Conservation (phyloP, 345 rosid species). For the Linum tenue region DNA sequence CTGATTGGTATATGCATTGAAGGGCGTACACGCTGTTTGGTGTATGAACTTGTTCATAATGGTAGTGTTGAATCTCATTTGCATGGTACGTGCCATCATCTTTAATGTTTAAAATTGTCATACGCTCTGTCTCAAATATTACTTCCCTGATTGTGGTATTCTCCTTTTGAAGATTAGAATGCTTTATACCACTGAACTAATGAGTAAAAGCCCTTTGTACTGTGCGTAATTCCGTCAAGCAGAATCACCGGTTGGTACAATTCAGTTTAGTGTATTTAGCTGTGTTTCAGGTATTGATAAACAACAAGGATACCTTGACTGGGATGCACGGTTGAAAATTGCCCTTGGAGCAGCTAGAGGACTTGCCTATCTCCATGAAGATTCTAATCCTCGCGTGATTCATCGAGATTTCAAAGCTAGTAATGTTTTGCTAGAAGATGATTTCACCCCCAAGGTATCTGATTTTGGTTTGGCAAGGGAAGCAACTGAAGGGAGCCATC, state of each 20-base stretch:
- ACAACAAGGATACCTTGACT: slow-evolving; percentile 69
- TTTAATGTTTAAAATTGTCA: slow-evolving; percentile 1
- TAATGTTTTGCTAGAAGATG: slow-evolving; percentile 75
- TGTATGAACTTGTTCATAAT: slow-evolving; percentile 85
- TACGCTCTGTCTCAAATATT: background rate
- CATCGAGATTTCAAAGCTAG: slow-evolving; percentile 99
- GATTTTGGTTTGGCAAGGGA: slow-evolving; percentile 99
- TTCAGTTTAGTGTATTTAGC: background rate
- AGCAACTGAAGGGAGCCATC: slow-evolving; percentile 99
- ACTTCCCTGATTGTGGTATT: background rate
- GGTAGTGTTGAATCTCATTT: slow-evolving; percentile 99
- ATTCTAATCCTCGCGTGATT: slow-evolving; percentile 94
- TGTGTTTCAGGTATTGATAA: slow-evolving; percentile 46
- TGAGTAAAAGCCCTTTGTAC: too few species aligned
- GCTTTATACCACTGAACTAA: too few species aligned
- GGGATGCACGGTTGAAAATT: slow-evolving; percentile 94
- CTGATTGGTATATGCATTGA: slow-evolving; percentile 92
- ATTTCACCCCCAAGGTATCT: slow-evolving; percentile 94
- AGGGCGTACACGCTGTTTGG: slow-evolving; percentile 76
- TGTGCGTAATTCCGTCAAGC: too few species aligned
- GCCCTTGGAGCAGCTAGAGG: slow-evolving; percentile 99
- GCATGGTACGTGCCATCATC: slow-evolving; percentile 53
- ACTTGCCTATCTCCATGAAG: slow-evolving; percentile 97
- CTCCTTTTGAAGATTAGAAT: too few species aligned
- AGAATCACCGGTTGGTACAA: background rate